phyloP scores from a whole-genome alignment of 768 basidiomycete genomes.

The Kondoa malvinella region DNA sequence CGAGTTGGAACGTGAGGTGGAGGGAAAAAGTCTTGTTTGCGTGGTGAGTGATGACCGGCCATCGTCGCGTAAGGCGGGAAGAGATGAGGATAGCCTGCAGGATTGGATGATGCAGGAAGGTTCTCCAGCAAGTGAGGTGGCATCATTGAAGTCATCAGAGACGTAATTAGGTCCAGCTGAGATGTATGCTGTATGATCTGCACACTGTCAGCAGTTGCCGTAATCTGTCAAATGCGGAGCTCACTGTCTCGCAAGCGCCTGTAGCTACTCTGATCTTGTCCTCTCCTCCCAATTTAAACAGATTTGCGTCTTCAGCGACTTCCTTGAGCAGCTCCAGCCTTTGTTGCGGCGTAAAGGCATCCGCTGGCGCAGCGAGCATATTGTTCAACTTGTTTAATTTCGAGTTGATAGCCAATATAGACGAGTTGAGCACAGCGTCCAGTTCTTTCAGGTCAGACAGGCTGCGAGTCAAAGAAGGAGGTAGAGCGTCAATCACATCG shows the following conservation, averaged over 20 bases:
- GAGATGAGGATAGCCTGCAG: conserved; percentile 15
- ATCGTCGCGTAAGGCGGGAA: conserved; percentile 8
- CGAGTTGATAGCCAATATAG: conserved; percentile 59
- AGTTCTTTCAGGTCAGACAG: conserved; percentile 95
- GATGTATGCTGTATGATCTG: conserved; percentile 15
- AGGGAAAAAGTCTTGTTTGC: background rate
- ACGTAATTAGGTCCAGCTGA: conserved; percentile 15
- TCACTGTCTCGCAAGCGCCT: conserved; percentile 27
- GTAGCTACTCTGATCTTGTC: conserved; percentile 30
- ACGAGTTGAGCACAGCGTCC: conserved; percentile 76
- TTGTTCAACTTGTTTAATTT: conserved; percentile 59
- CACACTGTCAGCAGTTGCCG: background rate
- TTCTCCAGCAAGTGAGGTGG: conserved; percentile 11
- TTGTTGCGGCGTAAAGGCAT: conserved; percentile 34
- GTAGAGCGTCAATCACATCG: conserved; percentile 82
- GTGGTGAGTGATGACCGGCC: background rate
- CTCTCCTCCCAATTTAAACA: conserved; percentile 27
- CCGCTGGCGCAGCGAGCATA: conserved; percentile 47
- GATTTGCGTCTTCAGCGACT: conserved; percentile 73
- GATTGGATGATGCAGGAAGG: conserved; percentile 9
- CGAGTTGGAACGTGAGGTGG: background rate
- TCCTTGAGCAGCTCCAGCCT: conserved; percentile 73
- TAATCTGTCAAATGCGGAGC: background rate
- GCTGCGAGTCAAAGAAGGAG: conserved; percentile 79
- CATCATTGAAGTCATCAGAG: conserved; percentile 13